Conservation (phyloP, 1,139 yeast genomes). For the Pneumocystis sp. region DNA sequence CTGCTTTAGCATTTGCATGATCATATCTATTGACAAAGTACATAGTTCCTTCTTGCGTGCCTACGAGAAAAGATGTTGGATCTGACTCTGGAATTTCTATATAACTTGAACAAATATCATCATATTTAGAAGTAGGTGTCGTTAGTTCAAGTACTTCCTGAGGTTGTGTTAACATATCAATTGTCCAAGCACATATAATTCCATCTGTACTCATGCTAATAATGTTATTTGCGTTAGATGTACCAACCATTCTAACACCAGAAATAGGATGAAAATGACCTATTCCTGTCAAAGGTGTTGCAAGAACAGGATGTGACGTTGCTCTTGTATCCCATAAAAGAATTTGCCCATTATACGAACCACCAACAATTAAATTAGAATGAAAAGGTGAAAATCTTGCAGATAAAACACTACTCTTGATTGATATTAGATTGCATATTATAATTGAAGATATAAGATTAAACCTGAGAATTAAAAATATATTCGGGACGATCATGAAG, state of each 20-base stretch:
- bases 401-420: constrained; percentile 23
- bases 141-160: constrained; percentile 7
- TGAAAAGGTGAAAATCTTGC: constrained; percentile 29
- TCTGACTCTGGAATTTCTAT: constrained; percentile 24
- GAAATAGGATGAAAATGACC: constrained; percentile 34
- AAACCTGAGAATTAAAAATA: constrained; percentile 34
- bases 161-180: constrained; percentile 33
- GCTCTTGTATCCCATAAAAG: constrained; percentile 32
- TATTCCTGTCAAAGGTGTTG: constrained; percentile 19
- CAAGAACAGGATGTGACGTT: constrained; percentile 22
- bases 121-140: constrained; percentile 18
- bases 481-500: constrained; percentile 34
- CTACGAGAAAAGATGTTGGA: constrained; percentile 29
- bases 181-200: constrained; percentile 33
- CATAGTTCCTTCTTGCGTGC: constrained; percentile 36
- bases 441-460: background rate
- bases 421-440: background rate
- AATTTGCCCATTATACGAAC: constrained; percentile 37
- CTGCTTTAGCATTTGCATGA: constrained; percentile 25
- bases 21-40: constrained; percentile 30
- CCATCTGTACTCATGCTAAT: constrained; percentile 36
- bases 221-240: constrained; percentile 24
- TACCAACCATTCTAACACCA: constrained; percentile 26
- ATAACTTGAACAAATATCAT: constrained; percentile 13
- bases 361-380: constrained; percentile 29